Conservation (phyloP, 371 early-diverging fungal genomes). For the Thermomucor indicae-seudaticae region DNA sequence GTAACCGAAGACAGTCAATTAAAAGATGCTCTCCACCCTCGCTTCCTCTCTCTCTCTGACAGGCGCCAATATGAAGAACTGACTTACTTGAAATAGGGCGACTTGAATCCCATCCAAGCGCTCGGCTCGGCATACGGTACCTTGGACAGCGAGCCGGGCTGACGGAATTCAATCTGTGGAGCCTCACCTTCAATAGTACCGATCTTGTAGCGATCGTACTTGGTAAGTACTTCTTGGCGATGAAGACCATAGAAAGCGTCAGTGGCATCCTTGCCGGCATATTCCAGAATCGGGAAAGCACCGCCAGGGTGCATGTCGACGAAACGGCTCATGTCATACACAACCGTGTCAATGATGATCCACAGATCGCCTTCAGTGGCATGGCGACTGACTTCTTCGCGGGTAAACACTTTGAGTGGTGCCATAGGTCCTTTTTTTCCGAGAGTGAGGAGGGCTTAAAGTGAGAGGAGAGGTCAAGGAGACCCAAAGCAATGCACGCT, state of each 20-base stretch:
- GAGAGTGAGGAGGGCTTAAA: constrained; percentile 2
- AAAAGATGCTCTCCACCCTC: no score
- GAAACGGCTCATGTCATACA: neutral
- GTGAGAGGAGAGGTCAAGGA: no score
- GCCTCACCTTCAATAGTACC: constrained; percentile 42
- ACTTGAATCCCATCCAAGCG: constrained; percentile 45
- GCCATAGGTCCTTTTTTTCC: constrained; percentile 15
- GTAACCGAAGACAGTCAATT: neutral
- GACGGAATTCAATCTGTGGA: constrained; percentile 20
- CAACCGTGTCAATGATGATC: constrained; percentile 75
- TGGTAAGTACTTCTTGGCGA: constrained; percentile 59
- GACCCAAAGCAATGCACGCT: no score
- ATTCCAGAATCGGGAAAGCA: constrained; percentile 60
- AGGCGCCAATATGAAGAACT: neutral
- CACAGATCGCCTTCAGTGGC: constrained; percentile 75
- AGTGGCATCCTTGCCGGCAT: constrained; percentile 76
- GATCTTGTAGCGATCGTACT: constrained; percentile 34
- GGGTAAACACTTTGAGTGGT: constrained; percentile 47
- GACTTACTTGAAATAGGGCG: constrained; percentile 49
- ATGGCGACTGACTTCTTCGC: constrained; percentile 81
- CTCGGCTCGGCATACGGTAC: constrained; percentile 52
- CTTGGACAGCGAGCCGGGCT: constrained; percentile 30
- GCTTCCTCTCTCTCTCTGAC: neutral
- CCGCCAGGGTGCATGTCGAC: constrained; percentile 85
- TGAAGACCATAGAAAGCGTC: constrained; percentile 68